Evolutionary conservation across 768 basidiomycete genomes (phyloP).

Genomic region (Amanita exitialis): DNA sequence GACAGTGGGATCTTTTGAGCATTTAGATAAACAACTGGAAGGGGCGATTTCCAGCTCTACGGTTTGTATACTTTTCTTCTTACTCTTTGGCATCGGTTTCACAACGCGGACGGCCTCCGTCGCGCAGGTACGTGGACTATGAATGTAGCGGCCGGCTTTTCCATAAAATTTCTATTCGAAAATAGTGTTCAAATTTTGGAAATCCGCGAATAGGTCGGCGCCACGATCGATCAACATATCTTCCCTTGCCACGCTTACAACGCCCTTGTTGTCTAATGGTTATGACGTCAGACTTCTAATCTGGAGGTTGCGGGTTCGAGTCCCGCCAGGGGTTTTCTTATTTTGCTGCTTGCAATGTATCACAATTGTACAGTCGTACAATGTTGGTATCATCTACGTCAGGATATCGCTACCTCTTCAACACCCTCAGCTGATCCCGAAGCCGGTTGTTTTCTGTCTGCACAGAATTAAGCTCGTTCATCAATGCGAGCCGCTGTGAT

Average conservation of each 20-base stretch:
- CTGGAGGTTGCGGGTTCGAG: slow-evolving; percentile 86
- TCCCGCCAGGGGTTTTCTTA: slow-evolving; percentile 59
- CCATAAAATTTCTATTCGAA: too few species aligned
- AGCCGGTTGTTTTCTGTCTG: slow-evolving; percentile 71
- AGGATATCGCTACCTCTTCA: slow-evolving; percentile 30
- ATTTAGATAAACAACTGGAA: too few species aligned
- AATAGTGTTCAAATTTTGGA: too few species aligned
- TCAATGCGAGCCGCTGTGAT: slow-evolving; percentile 68
- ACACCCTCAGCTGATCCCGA: slow-evolving; percentile 58
- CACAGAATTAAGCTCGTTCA: slow-evolving; percentile 82
- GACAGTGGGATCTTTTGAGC: too few species aligned
- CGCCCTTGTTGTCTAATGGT: slow-evolving; percentile 83
- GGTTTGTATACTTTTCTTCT: too few species aligned
- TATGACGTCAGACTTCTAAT: slow-evolving; percentile 92
- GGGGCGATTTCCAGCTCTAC: too few species aligned
- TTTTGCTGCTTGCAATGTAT: not conserved
- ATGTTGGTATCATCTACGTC: not conserved
- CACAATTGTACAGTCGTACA: not conserved
- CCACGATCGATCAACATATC: too few species aligned
- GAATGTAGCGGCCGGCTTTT: too few species aligned
- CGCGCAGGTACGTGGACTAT: too few species aligned
- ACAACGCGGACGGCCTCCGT: too few species aligned
- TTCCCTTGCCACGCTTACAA: not conserved
- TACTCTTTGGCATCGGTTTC: too few species aligned
- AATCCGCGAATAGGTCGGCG: too few species aligned